phyloP scores from a whole-genome alignment of 495 filamentous ascomycete species.

The Talaromyces ruber region DNA sequence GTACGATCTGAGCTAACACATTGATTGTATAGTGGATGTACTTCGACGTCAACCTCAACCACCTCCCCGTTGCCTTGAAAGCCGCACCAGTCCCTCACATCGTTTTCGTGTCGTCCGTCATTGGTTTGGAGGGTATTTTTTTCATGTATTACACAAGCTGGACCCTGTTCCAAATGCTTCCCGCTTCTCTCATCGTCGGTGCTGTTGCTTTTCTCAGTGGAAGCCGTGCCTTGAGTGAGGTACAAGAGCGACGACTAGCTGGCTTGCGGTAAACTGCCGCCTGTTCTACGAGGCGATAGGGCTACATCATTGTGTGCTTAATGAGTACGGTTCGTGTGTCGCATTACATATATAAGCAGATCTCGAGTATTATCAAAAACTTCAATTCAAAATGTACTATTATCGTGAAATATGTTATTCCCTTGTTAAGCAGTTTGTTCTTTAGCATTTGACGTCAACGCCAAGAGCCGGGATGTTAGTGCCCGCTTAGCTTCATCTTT shows the following conservation, averaged over 20 bases:
- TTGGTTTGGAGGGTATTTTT: constrained; percentile 85
- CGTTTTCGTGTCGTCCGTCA: constrained; percentile 72
- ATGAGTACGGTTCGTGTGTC: neutral
- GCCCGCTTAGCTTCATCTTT: constrained; percentile 8
- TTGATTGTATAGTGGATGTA: constrained; percentile 52
- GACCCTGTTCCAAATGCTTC: constrained; percentile 87
- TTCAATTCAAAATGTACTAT: neutral
- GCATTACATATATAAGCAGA: neutral
- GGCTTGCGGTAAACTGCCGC: constrained; percentile 55
- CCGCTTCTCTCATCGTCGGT: constrained; percentile 58
- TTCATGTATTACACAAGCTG: constrained; percentile 90
- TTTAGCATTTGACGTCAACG: neutral
- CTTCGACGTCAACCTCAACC: constrained; percentile 78
- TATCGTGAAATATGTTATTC: neutral
- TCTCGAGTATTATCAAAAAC: neutral
- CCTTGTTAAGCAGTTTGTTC: neutral
- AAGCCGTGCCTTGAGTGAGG: constrained; percentile 84
- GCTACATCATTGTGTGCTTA: neutral
- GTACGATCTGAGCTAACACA: constrained; percentile 4
- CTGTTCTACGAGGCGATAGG: neutral
- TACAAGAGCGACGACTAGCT: constrained; percentile 75
- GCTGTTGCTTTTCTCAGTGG: constrained; percentile 76
- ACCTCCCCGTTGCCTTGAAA: constrained; percentile 64
- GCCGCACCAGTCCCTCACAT: constrained; percentile 69
- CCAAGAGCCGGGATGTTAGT: neutral